These are phyloP conservation scores for Curvularia sp. DNA, from an alignment of 2,329 filamentous ascomycete genomes.

Conservation along the genomic window DNA sequence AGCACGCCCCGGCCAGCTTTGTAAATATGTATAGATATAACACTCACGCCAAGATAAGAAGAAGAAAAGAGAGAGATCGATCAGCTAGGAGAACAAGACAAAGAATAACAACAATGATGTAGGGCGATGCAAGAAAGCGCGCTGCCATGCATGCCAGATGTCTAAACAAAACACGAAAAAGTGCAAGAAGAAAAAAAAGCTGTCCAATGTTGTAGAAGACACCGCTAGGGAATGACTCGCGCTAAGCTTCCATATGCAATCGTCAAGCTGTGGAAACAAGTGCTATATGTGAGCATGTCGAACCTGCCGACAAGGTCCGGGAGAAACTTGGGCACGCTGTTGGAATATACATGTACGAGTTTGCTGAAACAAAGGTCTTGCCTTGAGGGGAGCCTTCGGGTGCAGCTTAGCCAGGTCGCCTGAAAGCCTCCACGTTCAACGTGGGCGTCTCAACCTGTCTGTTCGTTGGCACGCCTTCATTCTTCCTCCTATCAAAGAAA, in stretches of 20 bases:
- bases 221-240: slow-evolving; percentile 15
- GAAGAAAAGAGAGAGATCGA: neutral
- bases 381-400: neutral
- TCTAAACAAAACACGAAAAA: slow-evolving; percentile 4
- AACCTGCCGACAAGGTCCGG: slow-evolving; percentile 29
- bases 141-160: slow-evolving; percentile 34
- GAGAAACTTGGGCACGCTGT: slow-evolving; percentile 5
- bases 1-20: too few relatives aligned
- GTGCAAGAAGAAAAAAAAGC: neutral
- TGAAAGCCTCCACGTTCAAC: slow-evolving; percentile 69
- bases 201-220: slow-evolving; percentile 15
- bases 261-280: slow-evolving; percentile 21
- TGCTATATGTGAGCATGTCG: slow-evolving; percentile 25
- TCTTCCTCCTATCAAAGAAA: slow-evolving; percentile 77
- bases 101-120: neutral
- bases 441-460: slow-evolving; percentile 73
- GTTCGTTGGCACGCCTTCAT: slow-evolving; percentile 73
- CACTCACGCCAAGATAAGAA: neutral
- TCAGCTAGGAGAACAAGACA: neutral
- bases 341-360: slow-evolving; percentile 10
- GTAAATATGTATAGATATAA: neutral
- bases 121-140: slow-evolving; percentile 36
- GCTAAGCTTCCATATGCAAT: slow-evolving; percentile 27
- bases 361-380: slow-evolving; percentile 3
- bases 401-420: slow-evolving; percentile 51